phyloP scores from a whole-genome alignment of 192 early-diverging fungal species.

The Backusella luteola region DNA sequence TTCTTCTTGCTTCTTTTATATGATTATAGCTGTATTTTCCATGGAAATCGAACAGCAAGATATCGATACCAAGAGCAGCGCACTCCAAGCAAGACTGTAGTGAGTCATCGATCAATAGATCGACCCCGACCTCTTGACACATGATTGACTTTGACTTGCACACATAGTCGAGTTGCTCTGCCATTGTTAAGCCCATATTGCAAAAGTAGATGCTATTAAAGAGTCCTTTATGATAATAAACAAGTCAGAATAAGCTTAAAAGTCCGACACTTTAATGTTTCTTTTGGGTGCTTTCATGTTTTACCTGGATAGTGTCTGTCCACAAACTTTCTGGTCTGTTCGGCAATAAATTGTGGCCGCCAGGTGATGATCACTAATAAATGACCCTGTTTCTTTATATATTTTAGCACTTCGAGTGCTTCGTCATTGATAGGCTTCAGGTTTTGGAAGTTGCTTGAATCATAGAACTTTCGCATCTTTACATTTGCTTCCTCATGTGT shows the following conservation, averaged over 20 bases:
- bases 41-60: constrained; percentile 55
- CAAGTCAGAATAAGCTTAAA: background rate
- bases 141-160: constrained; percentile 55
- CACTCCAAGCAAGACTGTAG: constrained; percentile 51
- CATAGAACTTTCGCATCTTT: constrained; percentile 57
- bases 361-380: constrained; percentile 57
- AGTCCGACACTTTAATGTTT: background rate
- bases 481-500: constrained; percentile 47
- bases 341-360: constrained; percentile 56
- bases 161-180: constrained; percentile 48
- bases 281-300: constrained; percentile 14
- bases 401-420: constrained; percentile 50
- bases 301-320: constrained; percentile 50
- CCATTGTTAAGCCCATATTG: constrained; percentile 49
- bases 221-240: constrained; percentile 34
- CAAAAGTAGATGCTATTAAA: constrained; percentile 64
- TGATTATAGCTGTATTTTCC: constrained; percentile 51
- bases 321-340: constrained; percentile 56
- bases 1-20: background rate
- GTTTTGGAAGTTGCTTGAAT: constrained; percentile 50
- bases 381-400: constrained; percentile 51
- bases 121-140: constrained; percentile 52
- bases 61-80: constrained; percentile 48
- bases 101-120: constrained; percentile 55
- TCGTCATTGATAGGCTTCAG: constrained; percentile 51